Evolutionary conservation across 768 basidiomycete species (phyloP).

Genomic region (Termitomyces sp.): DNA sequence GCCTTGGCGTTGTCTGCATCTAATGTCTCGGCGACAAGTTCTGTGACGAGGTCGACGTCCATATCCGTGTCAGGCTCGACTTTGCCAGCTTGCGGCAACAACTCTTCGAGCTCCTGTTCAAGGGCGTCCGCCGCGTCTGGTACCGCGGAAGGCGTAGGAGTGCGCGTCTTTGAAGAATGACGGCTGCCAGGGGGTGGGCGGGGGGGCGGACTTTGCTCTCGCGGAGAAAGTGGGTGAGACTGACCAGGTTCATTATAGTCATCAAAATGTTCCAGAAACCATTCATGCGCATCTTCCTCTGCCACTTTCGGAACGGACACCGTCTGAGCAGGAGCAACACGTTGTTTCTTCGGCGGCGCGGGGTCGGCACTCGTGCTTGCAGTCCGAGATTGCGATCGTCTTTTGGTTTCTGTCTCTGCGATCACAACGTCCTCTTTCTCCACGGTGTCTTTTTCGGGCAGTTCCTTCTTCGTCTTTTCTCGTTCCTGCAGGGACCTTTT

Average conservation of each 20-base stretch:
- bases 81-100: slow-evolving; percentile 21
- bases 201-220: slow-evolving; percentile 20
- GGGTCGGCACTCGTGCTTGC: not conserved
- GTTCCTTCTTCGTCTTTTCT: too few relatives aligned
- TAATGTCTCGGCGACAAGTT: slow-evolving; percentile 38
- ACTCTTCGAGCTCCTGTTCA: slow-evolving; percentile 35
- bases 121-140: slow-evolving; percentile 33
- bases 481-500: not conserved
- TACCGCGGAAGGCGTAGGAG: slow-evolving; percentile 17
- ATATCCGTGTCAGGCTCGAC: slow-evolving; percentile 28
- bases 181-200: slow-evolving; percentile 5
- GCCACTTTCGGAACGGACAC: slow-evolving; percentile 16
- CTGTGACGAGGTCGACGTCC: slow-evolving; percentile 39
- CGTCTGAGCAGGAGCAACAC: not conserved
- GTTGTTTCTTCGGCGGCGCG: slow-evolving; percentile 7
- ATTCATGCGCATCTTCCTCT: slow-evolving; percentile 54
- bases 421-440: not conserved
- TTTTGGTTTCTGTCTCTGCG: slow-evolving; percentile 9
- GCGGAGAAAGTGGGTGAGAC: slow-evolving; percentile 20
- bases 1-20: slow-evolving; percentile 20
- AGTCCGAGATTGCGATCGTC: slow-evolving; percentile 14
- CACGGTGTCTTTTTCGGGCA: not conserved
- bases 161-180: slow-evolving; percentile 6
- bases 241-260: slow-evolving; percentile 22
- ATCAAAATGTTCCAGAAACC: slow-evolving; percentile 52